Evolutionary conservation across 805 yeast genomes (phyloP).

Genomic region (Isabelozyma gotoi): DNA sequence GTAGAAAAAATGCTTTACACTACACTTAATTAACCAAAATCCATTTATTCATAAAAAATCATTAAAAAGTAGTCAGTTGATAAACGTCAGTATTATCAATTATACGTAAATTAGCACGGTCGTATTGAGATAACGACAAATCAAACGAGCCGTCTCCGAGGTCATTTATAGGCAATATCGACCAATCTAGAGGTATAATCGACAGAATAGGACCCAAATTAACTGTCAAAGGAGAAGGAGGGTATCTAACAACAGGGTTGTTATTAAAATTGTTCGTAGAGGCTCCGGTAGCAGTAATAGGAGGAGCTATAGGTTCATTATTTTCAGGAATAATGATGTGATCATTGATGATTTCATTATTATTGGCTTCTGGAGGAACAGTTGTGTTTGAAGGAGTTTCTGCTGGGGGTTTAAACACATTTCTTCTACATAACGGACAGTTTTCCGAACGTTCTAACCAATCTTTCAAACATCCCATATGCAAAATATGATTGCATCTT

Average conservation of each 20-base stretch:
- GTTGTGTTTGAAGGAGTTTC: not conserved
- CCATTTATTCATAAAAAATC: not conserved
- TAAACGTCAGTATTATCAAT: not conserved
- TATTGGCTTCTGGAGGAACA: not conserved
- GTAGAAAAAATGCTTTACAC: too few species aligned
- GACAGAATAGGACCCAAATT: conserved; percentile 10
- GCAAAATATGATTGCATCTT: conserved; percentile 84
- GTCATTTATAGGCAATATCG: conserved; percentile 21
- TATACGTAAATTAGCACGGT: not conserved
- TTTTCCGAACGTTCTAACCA: conserved; percentile 91
- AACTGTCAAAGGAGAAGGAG: not conserved
- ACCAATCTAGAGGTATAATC: conserved; percentile 30
- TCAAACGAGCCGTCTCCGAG: not conserved
- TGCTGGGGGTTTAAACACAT: conserved; percentile 41
- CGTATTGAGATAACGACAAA: not conserved
- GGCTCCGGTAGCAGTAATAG: conserved; percentile 6
- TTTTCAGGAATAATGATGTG: conserved; percentile 2
- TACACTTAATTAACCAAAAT: too few species aligned
- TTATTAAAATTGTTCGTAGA: not conserved
- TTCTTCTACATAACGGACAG: conserved; percentile 90
- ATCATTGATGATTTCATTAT: conserved; percentile 1
- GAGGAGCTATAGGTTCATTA: conserved; percentile 4
- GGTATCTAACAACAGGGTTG: not conserved
- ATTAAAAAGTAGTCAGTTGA: not conserved
- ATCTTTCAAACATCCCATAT: conserved; percentile 82